Base-by-base conservation (phyloP, 108 stramenopile genomes). In the Cyclotella kingstonii region DNA sequence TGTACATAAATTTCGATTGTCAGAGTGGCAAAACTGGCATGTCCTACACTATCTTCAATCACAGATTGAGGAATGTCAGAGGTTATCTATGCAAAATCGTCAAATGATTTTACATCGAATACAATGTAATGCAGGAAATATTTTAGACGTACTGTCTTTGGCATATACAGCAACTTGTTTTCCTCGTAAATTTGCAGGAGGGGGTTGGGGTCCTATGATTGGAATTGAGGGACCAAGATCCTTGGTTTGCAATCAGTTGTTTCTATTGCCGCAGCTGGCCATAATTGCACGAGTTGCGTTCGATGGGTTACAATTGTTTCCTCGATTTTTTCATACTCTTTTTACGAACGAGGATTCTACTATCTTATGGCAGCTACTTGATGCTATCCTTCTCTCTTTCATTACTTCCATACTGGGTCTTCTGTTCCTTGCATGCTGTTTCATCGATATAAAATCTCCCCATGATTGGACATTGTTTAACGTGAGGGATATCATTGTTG, bases 381-480 rank as follows among this genome's bases (percentile, higher is more conserved):
- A 67, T 25, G 45, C 54, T 0, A 23, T 76, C 4, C 28, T 61
- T 35, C 30, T 63, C 42, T 55, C 74, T 0, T 3, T 38, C 22
- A 54, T 67, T n/a, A 42, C 44, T 19, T 22, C 36, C 19, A n/a
- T 59, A 17, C 46, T 76, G 2, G 75, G 75, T 5, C 26, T 68
- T 44, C 14, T 76, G 14, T 55, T 47, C 38, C 5, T 59, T 1
- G 29, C 55, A 9, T 76, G 75, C 33, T 76, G 68, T 22, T 64
- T 61, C 18, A 39, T 58, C 26, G 75, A 76, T 48, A 25, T 7
- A 25, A 58, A 52, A 18, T 43, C 53, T 5, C 54, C 66, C 3
- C 4, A 35, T 4, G 54, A 55, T 1, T 76, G 75, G 75, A 52
- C 66, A 30, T 18, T 29, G 6, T 76, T 49, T 43, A 63, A 56